Evolutionary conservation across 2,329 filamentous ascomycete species (phyloP).

Genomic region (Fusarium metavorans): DNA sequence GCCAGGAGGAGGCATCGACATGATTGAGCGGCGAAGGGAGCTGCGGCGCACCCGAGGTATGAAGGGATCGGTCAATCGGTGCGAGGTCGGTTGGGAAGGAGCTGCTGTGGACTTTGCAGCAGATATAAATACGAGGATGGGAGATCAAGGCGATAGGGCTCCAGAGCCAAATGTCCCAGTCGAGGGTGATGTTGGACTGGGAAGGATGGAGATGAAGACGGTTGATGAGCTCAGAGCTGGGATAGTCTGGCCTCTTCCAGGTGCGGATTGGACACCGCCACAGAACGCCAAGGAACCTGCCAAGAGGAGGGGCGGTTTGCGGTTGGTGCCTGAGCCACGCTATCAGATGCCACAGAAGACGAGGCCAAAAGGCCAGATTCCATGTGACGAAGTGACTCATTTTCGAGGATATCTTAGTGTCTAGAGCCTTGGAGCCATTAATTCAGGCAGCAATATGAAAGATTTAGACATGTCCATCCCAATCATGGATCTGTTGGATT

Average conservation of each 20-base stretch:
- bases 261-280: constrained; percentile 43
- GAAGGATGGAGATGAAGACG: constrained; percentile 33
- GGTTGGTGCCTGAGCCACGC: constrained; percentile 31
- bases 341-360: constrained; percentile 32
- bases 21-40: constrained; percentile 52
- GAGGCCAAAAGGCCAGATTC: constrained; percentile 6
- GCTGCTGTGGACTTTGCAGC: constrained; percentile 18
- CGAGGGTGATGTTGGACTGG: constrained; percentile 38
- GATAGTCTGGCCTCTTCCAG: constrained; percentile 45
- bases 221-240: constrained; percentile 45
- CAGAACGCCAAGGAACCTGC: constrained; percentile 40
- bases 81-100: constrained; percentile 8
- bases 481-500: neutral
- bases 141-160: constrained; percentile 17
- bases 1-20: constrained; percentile 67
- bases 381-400: constrained; percentile 12
- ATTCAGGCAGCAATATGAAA: neutral
- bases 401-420: neutral
- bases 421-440: neutral
- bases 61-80: constrained; percentile 32
- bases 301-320: constrained; percentile 39
- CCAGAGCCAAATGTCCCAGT: constrained; percentile 40
- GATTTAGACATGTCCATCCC: too few species aligned
- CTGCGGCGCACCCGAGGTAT: constrained; percentile 41
- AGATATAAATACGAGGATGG: constrained; percentile 9